A percentile compares a stretch with the other conserved stretches of the same genome.
Evolutionary conservation across 176 grass and related monocot species (phyloP).

Genomic region (Pontederia crassipes): DNA sequence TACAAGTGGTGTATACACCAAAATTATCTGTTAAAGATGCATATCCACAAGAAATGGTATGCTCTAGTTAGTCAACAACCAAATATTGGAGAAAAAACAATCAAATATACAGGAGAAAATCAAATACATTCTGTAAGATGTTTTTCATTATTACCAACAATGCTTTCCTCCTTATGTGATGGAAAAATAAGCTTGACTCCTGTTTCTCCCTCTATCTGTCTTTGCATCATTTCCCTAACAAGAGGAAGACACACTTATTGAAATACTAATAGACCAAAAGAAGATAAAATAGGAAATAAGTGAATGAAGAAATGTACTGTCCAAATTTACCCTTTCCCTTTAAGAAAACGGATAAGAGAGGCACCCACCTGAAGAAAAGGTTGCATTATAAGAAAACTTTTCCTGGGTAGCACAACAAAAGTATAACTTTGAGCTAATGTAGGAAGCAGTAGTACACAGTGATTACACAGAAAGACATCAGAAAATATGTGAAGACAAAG

Average conservation of each 20-base stretch:
- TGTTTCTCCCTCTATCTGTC: constrained; percentile 64
- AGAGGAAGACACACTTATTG: constrained; percentile 12
- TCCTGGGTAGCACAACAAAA: neutral
- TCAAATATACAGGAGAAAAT: neutral
- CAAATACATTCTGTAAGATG: constrained; percentile 6
- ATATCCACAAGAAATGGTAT: too few relatives aligned
- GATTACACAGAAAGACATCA: too few relatives aligned
- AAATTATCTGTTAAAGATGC: too few relatives aligned
- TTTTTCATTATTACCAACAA: constrained; percentile 37
- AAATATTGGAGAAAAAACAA: neutral
- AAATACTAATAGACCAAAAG: neutral
- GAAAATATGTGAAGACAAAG: too few relatives aligned
- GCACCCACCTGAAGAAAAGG: constrained; percentile 46
- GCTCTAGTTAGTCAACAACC: too few relatives aligned
- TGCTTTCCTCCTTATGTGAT: constrained; percentile 41
- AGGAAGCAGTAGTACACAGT: neutral
- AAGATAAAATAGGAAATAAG: neutral
- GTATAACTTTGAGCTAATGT: neutral
- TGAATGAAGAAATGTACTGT: constrained; percentile 9
- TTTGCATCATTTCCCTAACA: constrained; percentile 61
- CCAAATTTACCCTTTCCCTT: constrained; percentile 52
- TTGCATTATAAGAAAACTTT: neutral
- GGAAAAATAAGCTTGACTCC: constrained; percentile 65
- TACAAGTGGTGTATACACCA: neutral
- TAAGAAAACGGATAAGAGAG: constrained; percentile 58